Evolutionary conservation across 2,329 filamentous ascomycete genomes (phyloP).

Genomic region (Akanthomyces dipterigenus): DNA sequence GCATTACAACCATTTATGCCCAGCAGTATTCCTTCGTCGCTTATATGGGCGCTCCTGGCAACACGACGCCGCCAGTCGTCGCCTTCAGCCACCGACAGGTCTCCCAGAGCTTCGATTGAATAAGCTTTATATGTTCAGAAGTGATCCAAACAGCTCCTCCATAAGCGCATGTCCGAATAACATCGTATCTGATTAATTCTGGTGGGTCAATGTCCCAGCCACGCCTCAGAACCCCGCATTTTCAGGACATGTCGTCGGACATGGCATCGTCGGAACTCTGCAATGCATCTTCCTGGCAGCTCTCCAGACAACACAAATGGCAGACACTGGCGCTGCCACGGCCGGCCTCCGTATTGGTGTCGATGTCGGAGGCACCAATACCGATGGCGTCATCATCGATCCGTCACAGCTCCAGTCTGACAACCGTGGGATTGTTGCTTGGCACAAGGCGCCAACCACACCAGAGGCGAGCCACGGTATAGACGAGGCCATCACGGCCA

Average conservation of each 20-base stretch:
- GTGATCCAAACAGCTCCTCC: no score
- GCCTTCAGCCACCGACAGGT: no score
- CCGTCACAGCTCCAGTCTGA: conserved; percentile 27
- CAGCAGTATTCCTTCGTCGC: no score
- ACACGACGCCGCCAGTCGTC: no score
- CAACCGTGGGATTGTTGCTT: conserved; percentile 39
- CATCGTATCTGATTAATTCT: neutral
- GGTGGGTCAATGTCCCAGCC: neutral
- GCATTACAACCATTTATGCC: no score
- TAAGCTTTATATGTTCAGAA: no score
- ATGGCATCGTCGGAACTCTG: no score
- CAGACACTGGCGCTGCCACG: neutral
- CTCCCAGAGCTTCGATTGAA: no score
- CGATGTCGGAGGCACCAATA: conserved; percentile 46
- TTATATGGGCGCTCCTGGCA: no score
- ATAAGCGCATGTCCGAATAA: no score
- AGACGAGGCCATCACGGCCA: conserved; percentile 34
- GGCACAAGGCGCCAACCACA: conserved; percentile 44
- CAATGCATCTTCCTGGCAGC: no score
- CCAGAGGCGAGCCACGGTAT: conserved; percentile 41
- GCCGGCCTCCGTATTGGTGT: conserved; percentile 35
- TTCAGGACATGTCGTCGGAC: neutral
- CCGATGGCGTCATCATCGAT: conserved; percentile 46
- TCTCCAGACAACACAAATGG: neutral
- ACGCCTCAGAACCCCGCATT: neutral